Conservation (phyloP, 129 eudicot species). For the Ambrosia artemisiifolia region DNA sequence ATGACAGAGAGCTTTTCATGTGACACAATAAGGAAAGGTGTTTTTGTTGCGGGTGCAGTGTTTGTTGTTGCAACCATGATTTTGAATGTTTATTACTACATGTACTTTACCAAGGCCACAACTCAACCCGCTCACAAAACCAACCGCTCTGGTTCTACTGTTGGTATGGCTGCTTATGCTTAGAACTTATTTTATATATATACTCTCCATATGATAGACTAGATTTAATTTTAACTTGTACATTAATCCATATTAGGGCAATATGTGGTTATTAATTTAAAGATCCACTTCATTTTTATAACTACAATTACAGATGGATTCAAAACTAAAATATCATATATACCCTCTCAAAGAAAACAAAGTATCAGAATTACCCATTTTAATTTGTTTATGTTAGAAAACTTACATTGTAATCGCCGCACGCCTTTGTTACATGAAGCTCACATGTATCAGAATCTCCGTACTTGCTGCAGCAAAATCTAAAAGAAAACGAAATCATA, state of each 20-base stretch:
- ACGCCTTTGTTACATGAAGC: no score
- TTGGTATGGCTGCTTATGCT: conserved; percentile 77
- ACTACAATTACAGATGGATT: neutral
- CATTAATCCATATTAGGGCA: conserved; percentile 24
- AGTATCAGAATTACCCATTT: no score
- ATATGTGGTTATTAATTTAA: conserved; percentile 11
- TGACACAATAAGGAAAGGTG: conserved; percentile 80
- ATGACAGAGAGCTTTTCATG: conserved; percentile 84
- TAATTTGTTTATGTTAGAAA: no score
- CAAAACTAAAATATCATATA: neutral
- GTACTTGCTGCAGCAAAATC: no score
- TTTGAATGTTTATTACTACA: conserved; percentile 76
- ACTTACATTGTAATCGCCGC: no score
- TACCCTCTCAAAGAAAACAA: no score
- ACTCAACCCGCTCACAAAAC: conserved; percentile 59
- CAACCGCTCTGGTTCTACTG: conserved; percentile 54
- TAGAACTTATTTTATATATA: conserved; percentile 23
- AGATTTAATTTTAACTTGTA: conserved; percentile 12
- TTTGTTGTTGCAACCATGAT: conserved; percentile 84
- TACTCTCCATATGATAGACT: neutral
- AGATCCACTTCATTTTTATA: neutral
- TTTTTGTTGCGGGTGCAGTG: conserved; percentile 94
- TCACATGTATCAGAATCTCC: no score
- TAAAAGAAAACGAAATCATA: no score
- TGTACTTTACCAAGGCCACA: conserved; percentile 91